Evolutionary conservation across 2,329 filamentous ascomycete genomes (phyloP).

Genomic region (Ophiostoma angusticollis): DNA sequence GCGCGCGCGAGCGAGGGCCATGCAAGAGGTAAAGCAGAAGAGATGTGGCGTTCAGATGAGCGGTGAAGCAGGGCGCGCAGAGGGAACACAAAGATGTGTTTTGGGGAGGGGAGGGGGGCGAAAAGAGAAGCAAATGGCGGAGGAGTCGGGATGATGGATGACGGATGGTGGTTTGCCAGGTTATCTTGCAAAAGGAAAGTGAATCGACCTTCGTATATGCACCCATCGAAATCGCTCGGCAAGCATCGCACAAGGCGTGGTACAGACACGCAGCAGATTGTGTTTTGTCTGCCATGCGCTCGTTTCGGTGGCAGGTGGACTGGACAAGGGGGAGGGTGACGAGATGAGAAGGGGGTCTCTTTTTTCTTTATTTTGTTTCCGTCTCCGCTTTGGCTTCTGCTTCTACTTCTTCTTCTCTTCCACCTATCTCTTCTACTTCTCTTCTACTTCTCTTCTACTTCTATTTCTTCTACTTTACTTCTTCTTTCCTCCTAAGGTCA

Average conservation of each 20-base stretch:
- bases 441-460: neutral
- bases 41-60: conserved; percentile 1
- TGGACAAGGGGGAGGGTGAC: neutral
- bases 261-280: no score
- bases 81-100: neutral
- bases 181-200: no score
- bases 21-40: neutral
- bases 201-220: no score
- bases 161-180: no score
- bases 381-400: neutral
- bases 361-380: neutral
- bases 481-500: neutral
- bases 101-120: no score
- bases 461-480: neutral
- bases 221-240: no score
- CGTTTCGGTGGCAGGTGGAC: neutral
- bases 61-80: neutral
- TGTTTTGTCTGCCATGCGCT: no score
- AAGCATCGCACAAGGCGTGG: no score
- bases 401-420: neutral
- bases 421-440: neutral
- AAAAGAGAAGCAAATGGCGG: no score
- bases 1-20: neutral
- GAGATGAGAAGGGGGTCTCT: neutral
- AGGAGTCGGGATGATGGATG: no score